Percentiles rank a stretch among this genome's conserved stretches.
Conservation (phyloP, 805 yeast genomes). For the Cephaloascus albidus region DNA sequence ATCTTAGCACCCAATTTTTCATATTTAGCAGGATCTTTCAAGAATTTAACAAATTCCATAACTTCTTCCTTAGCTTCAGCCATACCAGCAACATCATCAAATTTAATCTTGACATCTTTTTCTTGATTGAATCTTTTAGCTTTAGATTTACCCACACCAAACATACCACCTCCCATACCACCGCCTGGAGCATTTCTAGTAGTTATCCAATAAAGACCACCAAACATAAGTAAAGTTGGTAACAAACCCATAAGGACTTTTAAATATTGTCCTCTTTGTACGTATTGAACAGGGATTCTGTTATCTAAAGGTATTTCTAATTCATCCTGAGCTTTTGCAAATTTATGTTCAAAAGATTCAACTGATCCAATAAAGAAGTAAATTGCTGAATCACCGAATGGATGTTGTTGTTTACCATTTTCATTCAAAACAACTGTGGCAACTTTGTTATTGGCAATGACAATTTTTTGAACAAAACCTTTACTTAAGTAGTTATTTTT, state of each 20-base stretch:
- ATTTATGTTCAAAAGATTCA: slow-evolving; percentile 75
- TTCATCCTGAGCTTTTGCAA: slow-evolving; percentile 69
- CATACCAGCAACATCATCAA: slow-evolving; percentile 95
- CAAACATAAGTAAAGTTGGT: slow-evolving; percentile 86
- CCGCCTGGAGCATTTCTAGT: slow-evolving; percentile 46
- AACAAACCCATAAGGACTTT: slow-evolving; percentile 62
- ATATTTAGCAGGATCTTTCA: slow-evolving; percentile 83
- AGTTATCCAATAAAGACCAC: slow-evolving; percentile 79
- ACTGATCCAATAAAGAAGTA: slow-evolving; percentile 82
- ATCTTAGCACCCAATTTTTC: slow-evolving; percentile 93
- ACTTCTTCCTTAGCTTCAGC: slow-evolving; percentile 96
- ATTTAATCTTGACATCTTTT: slow-evolving; percentile 79
- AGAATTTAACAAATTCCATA: slow-evolving; percentile 93
- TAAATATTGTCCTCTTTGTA: slow-evolving; percentile 58
- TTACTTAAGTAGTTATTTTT: slow-evolving; percentile 63
- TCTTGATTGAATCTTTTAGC: slow-evolving; percentile 91
- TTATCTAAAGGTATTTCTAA: slow-evolving; percentile 50
- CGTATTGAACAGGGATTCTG: slow-evolving; percentile 75
- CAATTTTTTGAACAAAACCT: slow-evolving; percentile 63
- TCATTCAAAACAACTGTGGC: slow-evolving; percentile 67
- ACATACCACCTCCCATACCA: slow-evolving; percentile 76
- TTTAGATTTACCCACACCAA: slow-evolving; percentile 80
- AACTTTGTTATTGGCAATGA: slow-evolving; percentile 66
- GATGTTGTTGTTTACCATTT: slow-evolving; percentile 41
- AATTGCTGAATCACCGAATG: slow-evolving; percentile 17